These are phyloP conservation scores for Thalia dealbata DNA, from an alignment of 176 grass and related monocot genomes.

Conservation along the genomic window DNA sequence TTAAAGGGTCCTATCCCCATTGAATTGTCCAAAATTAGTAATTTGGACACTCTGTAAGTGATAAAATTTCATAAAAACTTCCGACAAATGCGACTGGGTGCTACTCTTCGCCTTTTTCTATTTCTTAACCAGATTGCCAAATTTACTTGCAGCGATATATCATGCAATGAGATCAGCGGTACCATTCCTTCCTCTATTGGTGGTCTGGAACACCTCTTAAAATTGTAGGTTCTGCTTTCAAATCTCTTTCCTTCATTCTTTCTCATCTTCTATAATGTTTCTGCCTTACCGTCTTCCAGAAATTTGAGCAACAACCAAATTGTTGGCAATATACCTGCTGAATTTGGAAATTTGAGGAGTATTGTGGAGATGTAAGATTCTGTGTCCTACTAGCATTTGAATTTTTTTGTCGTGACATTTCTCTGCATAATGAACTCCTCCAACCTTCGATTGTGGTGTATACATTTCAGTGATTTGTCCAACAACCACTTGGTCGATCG, in stretches of 20 bases:
- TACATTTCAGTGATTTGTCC: constrained; percentile 18
- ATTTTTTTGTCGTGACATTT: neutral
- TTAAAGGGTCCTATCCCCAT: constrained; percentile 75
- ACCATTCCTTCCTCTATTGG: constrained; percentile 74
- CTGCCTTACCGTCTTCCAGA: constrained; percentile 28
- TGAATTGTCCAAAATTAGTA: constrained; percentile 76
- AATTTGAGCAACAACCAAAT: constrained; percentile 91
- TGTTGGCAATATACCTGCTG: constrained; percentile 59
- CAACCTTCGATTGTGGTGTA: neutral
- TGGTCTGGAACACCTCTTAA: constrained; percentile 80
- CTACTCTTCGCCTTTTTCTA: neutral
- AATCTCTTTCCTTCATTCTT: neutral
- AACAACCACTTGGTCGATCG: constrained; percentile 54
- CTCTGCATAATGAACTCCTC: neutral
- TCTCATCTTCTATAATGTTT: constrained; percentile 8
- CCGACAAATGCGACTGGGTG: neutral
- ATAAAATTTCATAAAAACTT: neutral
- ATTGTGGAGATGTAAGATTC: constrained; percentile 83
- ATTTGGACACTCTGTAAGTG: constrained; percentile 93
- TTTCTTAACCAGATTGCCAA: constrained; percentile 15
- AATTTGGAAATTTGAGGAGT: constrained; percentile 93
- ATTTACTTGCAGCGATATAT: constrained; percentile 54
- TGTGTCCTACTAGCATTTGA: too few species aligned
- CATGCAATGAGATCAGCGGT: constrained; percentile 68
- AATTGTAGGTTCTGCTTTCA: constrained; percentile 44